Base-by-base conservation (phyloP, 176 grass and related monocot species). In the Panicum miliaceum region DNA sequence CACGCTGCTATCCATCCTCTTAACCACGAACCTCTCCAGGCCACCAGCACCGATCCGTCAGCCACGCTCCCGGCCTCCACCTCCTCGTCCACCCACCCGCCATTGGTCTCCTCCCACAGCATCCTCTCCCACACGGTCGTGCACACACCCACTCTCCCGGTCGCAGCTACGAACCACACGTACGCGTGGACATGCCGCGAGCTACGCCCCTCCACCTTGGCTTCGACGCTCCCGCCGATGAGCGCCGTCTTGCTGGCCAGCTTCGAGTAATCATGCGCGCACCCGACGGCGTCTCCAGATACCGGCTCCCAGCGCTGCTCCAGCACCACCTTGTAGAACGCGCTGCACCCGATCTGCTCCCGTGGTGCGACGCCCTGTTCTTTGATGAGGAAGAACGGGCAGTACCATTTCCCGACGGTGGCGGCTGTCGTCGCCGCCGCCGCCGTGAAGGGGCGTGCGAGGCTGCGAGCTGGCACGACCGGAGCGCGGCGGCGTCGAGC, bases 11-110 rank as follows among this genome's bases (percentile, higher is more conserved):
- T 93, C 86, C 84, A 83, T 69, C 84, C 84, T 88, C 81, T 83
- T 97, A 3, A 93, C 50, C 5, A 41, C 64, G 75, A 93, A 97
- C 69, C 86, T 89, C 78, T 93, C 91, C 72, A n/a, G n/a, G n/a
- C n/a, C n/a, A 97, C 94, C 61, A 97, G 90, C 25, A 88, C 89
- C 43, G 43, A 81, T 7, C 68, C 81, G 40, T 54, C 80, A 29
- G 81, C 82, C 22, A 62, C 68, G 76, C 68, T 61, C 22, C 69
- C 83, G 48, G 76, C 77, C 12, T 83, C 88, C n/a, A 18, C 34
- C 46, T 82, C 77, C 14, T 81, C 72, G 50, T 91, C 87, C 36
- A 82, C 66, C 89, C 91, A 94, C 58, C 85, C 89, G 7, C 32
- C 59, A 10, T 75, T 88, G 36, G 69, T 86, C 65, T 88, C 76